Conservation (phyloP, 495 filamentous ascomycete species). For the Aspergillus egyptiacus region DNA sequence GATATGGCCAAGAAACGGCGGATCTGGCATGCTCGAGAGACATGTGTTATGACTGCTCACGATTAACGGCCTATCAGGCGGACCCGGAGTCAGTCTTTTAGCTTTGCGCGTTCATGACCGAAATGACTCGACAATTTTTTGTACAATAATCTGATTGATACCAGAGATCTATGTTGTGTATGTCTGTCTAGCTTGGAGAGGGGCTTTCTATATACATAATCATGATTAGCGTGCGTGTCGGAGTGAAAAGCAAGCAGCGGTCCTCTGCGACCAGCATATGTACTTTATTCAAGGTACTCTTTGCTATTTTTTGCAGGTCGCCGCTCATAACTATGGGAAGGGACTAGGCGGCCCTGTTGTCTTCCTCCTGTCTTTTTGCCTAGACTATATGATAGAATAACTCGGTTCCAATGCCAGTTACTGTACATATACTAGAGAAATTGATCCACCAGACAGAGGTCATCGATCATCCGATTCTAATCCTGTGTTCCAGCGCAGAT, state of each 20-base stretch:
- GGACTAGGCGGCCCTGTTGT: no score
- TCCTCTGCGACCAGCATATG: no score
- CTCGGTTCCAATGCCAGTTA: conserved; percentile 1
- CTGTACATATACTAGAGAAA: conserved; percentile 11
- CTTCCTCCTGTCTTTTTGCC: neutral
- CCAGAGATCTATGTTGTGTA: neutral
- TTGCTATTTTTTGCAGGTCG: no score
- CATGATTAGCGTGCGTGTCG: neutral
- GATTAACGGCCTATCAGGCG: conserved; percentile 25
- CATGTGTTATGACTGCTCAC: conserved; percentile 55
- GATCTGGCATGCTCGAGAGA: conserved; percentile 65
- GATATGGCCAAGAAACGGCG: conserved; percentile 58
- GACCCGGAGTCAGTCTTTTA: neutral
- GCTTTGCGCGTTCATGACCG: neutral
- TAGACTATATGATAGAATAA: conserved; percentile 10
- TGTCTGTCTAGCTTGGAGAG: neutral
- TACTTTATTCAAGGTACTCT: no score
- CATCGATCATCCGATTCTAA: no score
- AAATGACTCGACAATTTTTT: neutral
- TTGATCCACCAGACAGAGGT: neutral
- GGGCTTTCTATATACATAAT: neutral
- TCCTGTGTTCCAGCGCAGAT: no score
- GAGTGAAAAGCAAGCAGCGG: no score
- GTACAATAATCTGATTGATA: neutral
- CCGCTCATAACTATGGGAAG: no score